Evolutionary conservation across 192 early-diverging fungal species (phyloP).

Genomic region (Podila verticillata): DNA sequence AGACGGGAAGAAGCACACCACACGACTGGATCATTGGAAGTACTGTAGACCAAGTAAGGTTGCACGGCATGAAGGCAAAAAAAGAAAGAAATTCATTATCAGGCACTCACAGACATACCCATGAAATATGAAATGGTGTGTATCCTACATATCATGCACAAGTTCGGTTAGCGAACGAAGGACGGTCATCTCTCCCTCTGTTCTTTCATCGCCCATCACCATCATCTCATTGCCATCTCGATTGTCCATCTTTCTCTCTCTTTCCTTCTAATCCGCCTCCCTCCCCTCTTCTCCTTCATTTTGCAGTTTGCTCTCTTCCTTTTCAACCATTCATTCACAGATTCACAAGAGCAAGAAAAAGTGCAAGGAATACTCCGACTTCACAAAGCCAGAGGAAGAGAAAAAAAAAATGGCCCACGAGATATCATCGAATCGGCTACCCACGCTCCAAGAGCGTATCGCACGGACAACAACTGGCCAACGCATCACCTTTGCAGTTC

Average conservation of each 20-base stretch:
- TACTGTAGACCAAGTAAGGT: no score
- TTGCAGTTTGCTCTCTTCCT: background rate
- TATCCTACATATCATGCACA: background rate
- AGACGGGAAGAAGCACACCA: no score
- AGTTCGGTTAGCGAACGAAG: background rate
- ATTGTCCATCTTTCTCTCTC: background rate
- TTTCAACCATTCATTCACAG: no score
- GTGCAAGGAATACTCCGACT: no score
- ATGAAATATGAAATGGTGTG: no score
- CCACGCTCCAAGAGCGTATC: constrained; percentile 24
- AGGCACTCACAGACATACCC: no score
- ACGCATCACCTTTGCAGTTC: background rate
- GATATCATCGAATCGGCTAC: constrained; percentile 3
- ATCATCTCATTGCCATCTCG: background rate
- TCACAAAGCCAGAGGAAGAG: background rate
- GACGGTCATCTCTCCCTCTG: background rate
- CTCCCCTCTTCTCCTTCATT: background rate
- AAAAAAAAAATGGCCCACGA: background rate
- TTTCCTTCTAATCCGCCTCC: background rate
- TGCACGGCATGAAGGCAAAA: no score
- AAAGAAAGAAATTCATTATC: no score
- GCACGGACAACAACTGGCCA: background rate
- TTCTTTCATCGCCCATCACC: background rate
- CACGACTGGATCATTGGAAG: no score
- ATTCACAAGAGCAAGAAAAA: no score